Percentiles rank a stretch among this genome's conserved stretches.
Conservation (phyloP, 345 rosid species). For the Murraya paniculata region DNA sequence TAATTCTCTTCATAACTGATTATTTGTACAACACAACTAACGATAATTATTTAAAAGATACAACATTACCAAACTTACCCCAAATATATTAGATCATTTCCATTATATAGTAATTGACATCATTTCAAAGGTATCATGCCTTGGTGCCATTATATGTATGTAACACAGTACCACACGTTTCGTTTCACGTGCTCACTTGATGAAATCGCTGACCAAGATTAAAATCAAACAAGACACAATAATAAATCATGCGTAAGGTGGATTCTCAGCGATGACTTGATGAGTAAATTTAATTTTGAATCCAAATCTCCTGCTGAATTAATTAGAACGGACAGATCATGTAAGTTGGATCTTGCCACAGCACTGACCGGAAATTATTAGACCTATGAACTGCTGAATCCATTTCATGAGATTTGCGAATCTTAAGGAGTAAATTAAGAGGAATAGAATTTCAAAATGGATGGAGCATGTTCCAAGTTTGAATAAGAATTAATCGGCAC, state of each 20-base stretch:
- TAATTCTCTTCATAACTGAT: too few relatives aligned
- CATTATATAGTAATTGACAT: neutral
- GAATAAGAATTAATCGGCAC: neutral
- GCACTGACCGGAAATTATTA: neutral
- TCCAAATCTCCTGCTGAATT: neutral
- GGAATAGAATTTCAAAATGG: neutral
- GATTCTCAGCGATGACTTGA: conserved; percentile 1
- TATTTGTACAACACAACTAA: too few relatives aligned
- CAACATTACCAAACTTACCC: too few relatives aligned
- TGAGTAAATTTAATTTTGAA: neutral
- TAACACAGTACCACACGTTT: too few relatives aligned
- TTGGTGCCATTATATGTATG: neutral
- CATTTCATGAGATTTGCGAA: neutral
- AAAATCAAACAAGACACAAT: too few relatives aligned
- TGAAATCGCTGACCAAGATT: neutral
- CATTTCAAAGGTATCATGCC: neutral
- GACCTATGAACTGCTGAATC: too few relatives aligned
- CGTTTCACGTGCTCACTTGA: neutral
- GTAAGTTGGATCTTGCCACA: neutral
- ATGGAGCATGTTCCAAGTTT: neutral
- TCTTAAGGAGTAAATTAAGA: conserved; percentile 6
- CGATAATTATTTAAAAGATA: too few relatives aligned
- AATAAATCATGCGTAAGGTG: neutral
- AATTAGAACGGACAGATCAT: too few relatives aligned
- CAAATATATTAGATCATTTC: too few relatives aligned